phyloP scores from a whole-genome alignment of 1,139 yeast genomes.

The Yamadazyma spencermartinsiae region DNA sequence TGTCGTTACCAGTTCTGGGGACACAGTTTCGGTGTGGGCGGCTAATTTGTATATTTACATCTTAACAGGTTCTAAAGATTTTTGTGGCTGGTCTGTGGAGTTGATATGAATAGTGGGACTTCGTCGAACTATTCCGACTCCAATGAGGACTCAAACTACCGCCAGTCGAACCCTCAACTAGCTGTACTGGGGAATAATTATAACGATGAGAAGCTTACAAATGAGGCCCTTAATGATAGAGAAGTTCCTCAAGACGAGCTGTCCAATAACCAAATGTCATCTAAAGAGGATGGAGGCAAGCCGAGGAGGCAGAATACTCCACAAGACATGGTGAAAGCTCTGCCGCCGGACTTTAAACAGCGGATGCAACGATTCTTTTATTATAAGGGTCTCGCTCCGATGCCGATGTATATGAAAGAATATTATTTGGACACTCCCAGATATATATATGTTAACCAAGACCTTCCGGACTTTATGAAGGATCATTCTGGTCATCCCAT shows the following conservation, averaged over 20 bases:
- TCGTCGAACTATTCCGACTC: too few relatives aligned
- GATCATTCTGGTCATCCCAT: constrained; percentile 58
- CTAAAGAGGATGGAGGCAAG: background rate
- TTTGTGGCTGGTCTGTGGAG: too few relatives aligned
- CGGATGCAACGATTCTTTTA: constrained; percentile 30
- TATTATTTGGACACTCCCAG: constrained; percentile 40
- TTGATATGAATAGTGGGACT: too few relatives aligned
- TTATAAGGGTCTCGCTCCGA: constrained; percentile 29
- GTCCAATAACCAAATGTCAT: constrained; percentile 1
- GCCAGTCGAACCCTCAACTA: background rate
- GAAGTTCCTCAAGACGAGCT: background rate
- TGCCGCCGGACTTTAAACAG: constrained; percentile 35
- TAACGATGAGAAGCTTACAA: background rate
- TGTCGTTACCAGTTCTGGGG: too few relatives aligned
- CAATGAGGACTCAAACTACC: background rate
- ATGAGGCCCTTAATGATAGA: background rate
- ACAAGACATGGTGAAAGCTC: constrained; percentile 26
- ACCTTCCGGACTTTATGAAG: constrained; percentile 31
- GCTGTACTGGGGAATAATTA: too few relatives aligned
- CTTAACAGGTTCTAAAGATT: too few relatives aligned
- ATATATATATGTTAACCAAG: constrained; percentile 38
- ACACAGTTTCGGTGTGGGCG: too few relatives aligned
- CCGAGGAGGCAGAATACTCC: constrained; percentile 5
- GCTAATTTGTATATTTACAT: too few relatives aligned
- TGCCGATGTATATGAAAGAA: constrained; percentile 38